Percentiles rank a stretch among this genome's conserved stretches.
These are phyloP conservation scores for Trichoderma sp. DNA, from an alignment of 2,329 filamentous ascomycete genomes.

Conservation along the genomic window DNA sequence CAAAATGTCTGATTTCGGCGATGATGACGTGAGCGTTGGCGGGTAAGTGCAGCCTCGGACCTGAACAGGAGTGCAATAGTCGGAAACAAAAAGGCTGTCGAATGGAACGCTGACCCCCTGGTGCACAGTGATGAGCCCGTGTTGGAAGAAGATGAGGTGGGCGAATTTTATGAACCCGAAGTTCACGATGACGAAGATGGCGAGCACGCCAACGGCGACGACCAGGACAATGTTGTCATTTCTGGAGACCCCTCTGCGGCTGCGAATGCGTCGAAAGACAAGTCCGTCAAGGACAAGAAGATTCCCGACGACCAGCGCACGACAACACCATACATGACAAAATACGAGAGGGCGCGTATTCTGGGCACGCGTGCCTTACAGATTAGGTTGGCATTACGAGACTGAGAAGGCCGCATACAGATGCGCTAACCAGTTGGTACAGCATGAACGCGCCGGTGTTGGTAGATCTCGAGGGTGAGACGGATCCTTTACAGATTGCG, in stretches of 20 bases:
- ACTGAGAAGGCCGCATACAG: constrained; percentile 8
- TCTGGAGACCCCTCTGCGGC: constrained; percentile 62
- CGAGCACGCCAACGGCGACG: constrained; percentile 52
- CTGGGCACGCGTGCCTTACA: constrained; percentile 90
- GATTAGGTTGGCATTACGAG: constrained; percentile 74
- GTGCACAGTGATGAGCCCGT: constrained; percentile 63
- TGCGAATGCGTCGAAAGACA: constrained; percentile 55
- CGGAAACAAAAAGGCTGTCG: neutral
- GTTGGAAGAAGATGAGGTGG: constrained; percentile 68
- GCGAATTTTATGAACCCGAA: constrained; percentile 56
- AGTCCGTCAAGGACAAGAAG: constrained; percentile 74
- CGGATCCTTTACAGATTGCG: constrained; percentile 94
- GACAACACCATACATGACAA: constrained; percentile 98
- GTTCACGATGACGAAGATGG: constrained; percentile 54
- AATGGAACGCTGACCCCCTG: neutral
- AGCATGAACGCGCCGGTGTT: constrained; percentile 98
- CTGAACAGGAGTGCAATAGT: constrained; percentile 23
- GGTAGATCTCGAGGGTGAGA: constrained; percentile 95
- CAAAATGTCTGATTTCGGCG: constrained; percentile 72
- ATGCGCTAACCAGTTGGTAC: constrained; percentile 23
- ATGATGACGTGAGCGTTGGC: constrained; percentile 59
- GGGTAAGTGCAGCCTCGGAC: constrained; percentile 44
- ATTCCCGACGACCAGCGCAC: constrained; percentile 83
- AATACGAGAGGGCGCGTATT: constrained; percentile 94
- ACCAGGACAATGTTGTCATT: constrained; percentile 58